Conservation (phyloP, 768 basidiomycete genomes). For the Suillus plorans region DNA sequence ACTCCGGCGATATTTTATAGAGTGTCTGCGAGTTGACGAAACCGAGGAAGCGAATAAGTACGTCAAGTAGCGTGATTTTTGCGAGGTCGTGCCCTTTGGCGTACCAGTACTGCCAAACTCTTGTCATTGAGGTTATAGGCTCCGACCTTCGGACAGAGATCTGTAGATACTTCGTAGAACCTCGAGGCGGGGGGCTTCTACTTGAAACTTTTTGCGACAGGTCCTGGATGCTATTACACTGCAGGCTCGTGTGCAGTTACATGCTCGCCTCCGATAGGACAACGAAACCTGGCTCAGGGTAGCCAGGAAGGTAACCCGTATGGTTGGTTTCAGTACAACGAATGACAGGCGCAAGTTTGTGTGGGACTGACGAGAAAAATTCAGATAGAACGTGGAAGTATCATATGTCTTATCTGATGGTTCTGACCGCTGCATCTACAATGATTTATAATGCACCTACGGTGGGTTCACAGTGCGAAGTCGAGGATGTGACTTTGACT, state of each 20-base stretch:
- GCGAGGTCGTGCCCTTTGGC: slow-evolving; percentile 23
- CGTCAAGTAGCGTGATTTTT: not conserved
- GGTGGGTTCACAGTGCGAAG: not conserved
- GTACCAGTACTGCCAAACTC: slow-evolving; percentile 20
- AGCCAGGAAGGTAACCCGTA: slow-evolving; percentile 12
- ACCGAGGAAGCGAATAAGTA: slow-evolving; percentile 21
- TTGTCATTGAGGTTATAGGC: slow-evolving; percentile 18
- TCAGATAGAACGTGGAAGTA: not conserved
- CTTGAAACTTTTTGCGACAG: not conserved
- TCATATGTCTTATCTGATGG: not conserved
- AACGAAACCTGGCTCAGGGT: slow-evolving; percentile 20
- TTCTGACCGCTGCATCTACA: not conserved
- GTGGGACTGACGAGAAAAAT: not conserved
- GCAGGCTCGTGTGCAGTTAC: not conserved
- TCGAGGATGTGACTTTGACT: not conserved
- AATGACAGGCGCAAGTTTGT: not conserved
- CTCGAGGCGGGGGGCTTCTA: not conserved
- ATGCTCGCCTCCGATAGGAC: slow-evolving; percentile 8
- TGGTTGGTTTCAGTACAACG: slow-evolving; percentile 9
- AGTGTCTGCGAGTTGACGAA: slow-evolving; percentile 18
- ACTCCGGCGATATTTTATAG: slow-evolving; percentile 23
- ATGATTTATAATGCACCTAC: not conserved
- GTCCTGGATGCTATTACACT: not conserved
- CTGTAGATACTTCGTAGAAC: slow-evolving; percentile 24
- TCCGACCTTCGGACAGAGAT: slow-evolving; percentile 23